A percentile compares a stretch with the other conserved stretches of the same genome.
phyloP scores from a whole-genome alignment of 2,329 filamentous ascomycete species.

The Colletotrichum eleusines region DNA sequence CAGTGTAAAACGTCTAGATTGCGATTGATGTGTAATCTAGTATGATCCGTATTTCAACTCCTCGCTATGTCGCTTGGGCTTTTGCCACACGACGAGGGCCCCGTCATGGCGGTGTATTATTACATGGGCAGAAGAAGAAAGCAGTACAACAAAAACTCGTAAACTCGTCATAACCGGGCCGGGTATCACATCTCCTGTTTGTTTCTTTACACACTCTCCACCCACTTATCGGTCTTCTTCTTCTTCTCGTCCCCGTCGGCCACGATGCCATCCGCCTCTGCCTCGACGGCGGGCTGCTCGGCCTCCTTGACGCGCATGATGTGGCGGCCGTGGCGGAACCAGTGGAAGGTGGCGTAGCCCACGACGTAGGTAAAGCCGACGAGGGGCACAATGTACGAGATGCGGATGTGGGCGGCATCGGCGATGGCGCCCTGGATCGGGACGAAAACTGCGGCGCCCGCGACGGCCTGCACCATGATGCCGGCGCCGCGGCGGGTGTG shows the following conservation, averaged over 20 bases:
- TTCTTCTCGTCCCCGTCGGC: constrained; percentile 24
- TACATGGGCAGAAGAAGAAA: neutral
- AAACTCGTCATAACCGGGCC: constrained; percentile 10
- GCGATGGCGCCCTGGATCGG: constrained; percentile 63
- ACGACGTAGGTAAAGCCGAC: constrained; percentile 56
- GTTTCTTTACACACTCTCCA: constrained; percentile 13
- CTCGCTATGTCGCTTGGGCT: neutral
- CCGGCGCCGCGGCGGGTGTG: constrained; percentile 83
- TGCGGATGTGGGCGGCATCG: constrained; percentile 53
- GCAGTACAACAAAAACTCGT: neutral
- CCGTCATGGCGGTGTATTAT: neutral
- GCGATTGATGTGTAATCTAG: neutral
- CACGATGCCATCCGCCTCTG: neutral
- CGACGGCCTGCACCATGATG: constrained; percentile 66
- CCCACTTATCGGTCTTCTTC: constrained; percentile 23
- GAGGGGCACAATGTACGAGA: constrained; percentile 58
- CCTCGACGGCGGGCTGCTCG: constrained; percentile 40
- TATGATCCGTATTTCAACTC: neutral
- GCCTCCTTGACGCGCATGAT: constrained; percentile 50
- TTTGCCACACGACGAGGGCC: neutral
- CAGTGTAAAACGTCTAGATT: neutral
- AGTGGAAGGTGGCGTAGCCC: constrained; percentile 49
- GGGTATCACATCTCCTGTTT: neutral
- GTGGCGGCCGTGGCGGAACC: constrained; percentile 49
- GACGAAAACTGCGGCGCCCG: constrained; percentile 67